These are phyloP conservation scores for Scleroderma bovista DNA, from an alignment of 768 basidiomycete genomes.

Conservation along the genomic window DNA sequence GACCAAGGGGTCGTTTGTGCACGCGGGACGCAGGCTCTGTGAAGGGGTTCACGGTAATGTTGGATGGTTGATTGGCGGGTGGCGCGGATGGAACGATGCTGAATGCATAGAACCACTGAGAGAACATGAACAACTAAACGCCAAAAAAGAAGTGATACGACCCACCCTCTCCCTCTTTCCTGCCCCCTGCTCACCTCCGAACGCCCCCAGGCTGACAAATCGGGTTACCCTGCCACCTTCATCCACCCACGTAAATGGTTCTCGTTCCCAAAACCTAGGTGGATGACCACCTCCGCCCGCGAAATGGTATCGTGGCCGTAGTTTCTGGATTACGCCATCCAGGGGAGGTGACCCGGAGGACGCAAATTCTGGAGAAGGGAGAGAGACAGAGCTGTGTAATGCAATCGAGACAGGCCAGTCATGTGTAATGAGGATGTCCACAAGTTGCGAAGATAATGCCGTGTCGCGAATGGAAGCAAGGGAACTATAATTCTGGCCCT, in stretches of 20 bases:
- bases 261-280: slow-evolving; percentile 90
- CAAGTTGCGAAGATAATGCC: slow-evolving; percentile 53
- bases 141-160: slow-evolving; percentile 9
- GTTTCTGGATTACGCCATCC: slow-evolving; percentile 57
- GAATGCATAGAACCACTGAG: slow-evolving; percentile 97
- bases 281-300: slow-evolving; percentile 58
- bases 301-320: slow-evolving; percentile 87
- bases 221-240: slow-evolving; percentile 58
- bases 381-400: slow-evolving; percentile 49
- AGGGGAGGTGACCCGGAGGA: slow-evolving; percentile 48
- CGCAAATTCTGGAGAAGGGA: slow-evolving; percentile 40
- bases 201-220: slow-evolving; percentile 85
- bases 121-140: slow-evolving; percentile 3
- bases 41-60: slow-evolving; percentile 72
- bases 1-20: slow-evolving; percentile 51
- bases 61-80: slow-evolving; percentile 44
- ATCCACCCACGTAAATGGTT: slow-evolving; percentile 84
- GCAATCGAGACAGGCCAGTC: slow-evolving; percentile 68
- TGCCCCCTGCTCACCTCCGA: slow-evolving; percentile 56
- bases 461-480: slow-evolving; percentile 64
- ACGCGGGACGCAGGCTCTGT: slow-evolving; percentile 32
- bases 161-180: slow-evolving; percentile 83
- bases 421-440: slow-evolving; percentile 81
- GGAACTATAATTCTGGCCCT: slow-evolving; percentile 50
- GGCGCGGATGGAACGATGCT: slow-evolving; percentile 58